A percentile compares a stretch with the other conserved stretches of the same genome.
Evolutionary conservation across 108 stramenopile species (phyloP).

Genomic region (Poteriospumella lacustris): DNA sequence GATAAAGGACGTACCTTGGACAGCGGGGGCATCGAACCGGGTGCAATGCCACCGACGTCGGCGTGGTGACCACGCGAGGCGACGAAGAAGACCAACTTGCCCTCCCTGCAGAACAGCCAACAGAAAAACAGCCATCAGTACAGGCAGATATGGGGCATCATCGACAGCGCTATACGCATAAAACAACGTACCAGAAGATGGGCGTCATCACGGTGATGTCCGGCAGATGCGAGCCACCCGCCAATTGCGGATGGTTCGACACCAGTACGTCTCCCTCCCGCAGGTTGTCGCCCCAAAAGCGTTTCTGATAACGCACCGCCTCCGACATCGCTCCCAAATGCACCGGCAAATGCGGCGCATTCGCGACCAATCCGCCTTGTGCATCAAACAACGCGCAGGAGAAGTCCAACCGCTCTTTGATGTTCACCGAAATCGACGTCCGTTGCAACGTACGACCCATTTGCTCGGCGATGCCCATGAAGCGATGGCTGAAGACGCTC

Average conservation of each 20-base stretch:
- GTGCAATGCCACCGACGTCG: conserved; percentile 89
- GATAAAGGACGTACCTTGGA: too few relatives aligned
- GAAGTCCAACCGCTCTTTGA: conserved; percentile 98
- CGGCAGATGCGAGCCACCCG: conserved; percentile 81
- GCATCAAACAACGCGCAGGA: conserved; percentile 86
- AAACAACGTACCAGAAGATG: conserved; percentile 59
- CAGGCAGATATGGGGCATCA: neutral
- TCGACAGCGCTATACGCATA: neutral
- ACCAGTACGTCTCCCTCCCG: conserved; percentile 90
- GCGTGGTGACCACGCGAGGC: conserved; percentile 93
- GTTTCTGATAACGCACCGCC: conserved; percentile 77
- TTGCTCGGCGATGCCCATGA: conserved; percentile 99
- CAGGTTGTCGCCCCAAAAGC: conserved; percentile 84
- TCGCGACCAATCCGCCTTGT: conserved; percentile 90
- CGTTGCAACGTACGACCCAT: conserved; percentile 94
- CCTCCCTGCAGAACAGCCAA: neutral
- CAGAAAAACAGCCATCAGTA: neutral
- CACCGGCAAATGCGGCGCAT: conserved; percentile 97
- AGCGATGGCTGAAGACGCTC: conserved; percentile 85
- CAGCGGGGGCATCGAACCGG: conserved; percentile 78
- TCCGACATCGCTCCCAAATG: conserved; percentile 95
- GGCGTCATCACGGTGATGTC: conserved; percentile 98
- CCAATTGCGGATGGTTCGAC: conserved; percentile 92
- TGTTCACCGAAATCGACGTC: conserved; percentile 83
- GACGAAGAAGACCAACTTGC: conserved; percentile 81